phyloP scores from a whole-genome alignment of 192 early-diverging fungal genomes.

The Coemansia erecta region DNA sequence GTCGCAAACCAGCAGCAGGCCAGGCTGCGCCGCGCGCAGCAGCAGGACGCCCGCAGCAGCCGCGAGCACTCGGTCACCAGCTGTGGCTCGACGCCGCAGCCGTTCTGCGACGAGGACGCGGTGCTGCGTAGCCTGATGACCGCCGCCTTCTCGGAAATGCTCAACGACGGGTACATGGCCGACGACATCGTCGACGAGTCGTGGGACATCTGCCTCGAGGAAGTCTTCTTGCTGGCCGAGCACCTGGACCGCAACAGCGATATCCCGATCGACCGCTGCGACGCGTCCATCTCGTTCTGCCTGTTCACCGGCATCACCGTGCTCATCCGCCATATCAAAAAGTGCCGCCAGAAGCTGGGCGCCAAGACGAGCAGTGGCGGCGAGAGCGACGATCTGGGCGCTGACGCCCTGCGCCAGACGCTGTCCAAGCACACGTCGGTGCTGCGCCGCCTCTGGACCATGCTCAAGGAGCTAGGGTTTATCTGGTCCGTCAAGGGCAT shows the following conservation, averaged over 20 bases:
- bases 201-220: slow-evolving; percentile 35
- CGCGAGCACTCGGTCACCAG: slow-evolving; percentile 5
- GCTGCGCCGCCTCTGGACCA: slow-evolving; percentile 38
- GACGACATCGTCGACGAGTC: slow-evolving; percentile 44
- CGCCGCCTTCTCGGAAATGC: slow-evolving; percentile 30
- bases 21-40: neutral
- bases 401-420: slow-evolving; percentile 7
- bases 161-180: slow-evolving; percentile 44
- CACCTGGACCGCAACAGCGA: slow-evolving; percentile 46
- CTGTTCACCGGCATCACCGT: slow-evolving; percentile 42
- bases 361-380: neutral
- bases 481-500: slow-evolving; percentile 40
- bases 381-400: neutral
- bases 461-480: slow-evolving; percentile 43
- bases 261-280: slow-evolving; percentile 47
- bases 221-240: slow-evolving; percentile 23
- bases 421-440: slow-evolving; percentile 9
- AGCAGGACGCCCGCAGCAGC: neutral
- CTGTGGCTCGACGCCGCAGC: neutral
- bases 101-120: slow-evolving; percentile 23
- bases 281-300: slow-evolving; percentile 37
- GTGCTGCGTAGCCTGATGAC: slow-evolving; percentile 37
- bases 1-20: neutral
- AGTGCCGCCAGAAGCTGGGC: slow-evolving; percentile 18
- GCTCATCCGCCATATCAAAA: slow-evolving; percentile 38